Conservation (phyloP, 148 eudicot genomes). For the Selenicereus undatus region DNA sequence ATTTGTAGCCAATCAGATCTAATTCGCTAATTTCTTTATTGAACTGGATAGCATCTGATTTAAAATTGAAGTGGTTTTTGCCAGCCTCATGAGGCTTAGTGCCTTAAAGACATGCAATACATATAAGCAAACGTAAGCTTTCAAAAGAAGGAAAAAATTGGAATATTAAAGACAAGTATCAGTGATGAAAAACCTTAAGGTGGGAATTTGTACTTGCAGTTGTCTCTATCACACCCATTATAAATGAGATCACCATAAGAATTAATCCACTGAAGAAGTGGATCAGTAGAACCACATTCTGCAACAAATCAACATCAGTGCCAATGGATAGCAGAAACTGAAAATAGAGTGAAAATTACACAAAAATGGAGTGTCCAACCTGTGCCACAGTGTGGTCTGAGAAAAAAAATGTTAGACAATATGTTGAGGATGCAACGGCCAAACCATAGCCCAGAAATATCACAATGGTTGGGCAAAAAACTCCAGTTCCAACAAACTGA, state of each 20-base stretch:
- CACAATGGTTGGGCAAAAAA: slow-evolving; percentile 61
- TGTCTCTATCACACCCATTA: slow-evolving; percentile 81
- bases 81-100: background rate
- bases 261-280: slow-evolving; percentile 89
- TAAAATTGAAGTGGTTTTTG: background rate
- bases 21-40: background rate
- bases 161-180: background rate
- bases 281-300: slow-evolving; percentile 86
- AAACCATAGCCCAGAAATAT: slow-evolving; percentile 80
- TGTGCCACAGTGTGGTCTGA: slow-evolving; percentile 91
- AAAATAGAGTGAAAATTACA: slow-evolving; percentile 3
- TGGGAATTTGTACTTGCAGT: slow-evolving; percentile 64
- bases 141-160: background rate
- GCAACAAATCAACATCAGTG: slow-evolving; percentile 26
- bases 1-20: background rate
- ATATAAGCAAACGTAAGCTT: background rate
- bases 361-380: slow-evolving; percentile 36
- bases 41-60: too few relatives aligned
- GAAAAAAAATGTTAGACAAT: slow-evolving; percentile 92
- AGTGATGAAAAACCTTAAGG: slow-evolving; percentile 61
- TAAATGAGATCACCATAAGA: slow-evolving; percentile 89
- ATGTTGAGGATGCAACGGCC: slow-evolving; percentile 95
- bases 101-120: background rate
- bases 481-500: slow-evolving; percentile 76
- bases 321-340: background rate